phyloP scores from a whole-genome alignment of 345 rosid species.

The Gossypium longicalyx region DNA sequence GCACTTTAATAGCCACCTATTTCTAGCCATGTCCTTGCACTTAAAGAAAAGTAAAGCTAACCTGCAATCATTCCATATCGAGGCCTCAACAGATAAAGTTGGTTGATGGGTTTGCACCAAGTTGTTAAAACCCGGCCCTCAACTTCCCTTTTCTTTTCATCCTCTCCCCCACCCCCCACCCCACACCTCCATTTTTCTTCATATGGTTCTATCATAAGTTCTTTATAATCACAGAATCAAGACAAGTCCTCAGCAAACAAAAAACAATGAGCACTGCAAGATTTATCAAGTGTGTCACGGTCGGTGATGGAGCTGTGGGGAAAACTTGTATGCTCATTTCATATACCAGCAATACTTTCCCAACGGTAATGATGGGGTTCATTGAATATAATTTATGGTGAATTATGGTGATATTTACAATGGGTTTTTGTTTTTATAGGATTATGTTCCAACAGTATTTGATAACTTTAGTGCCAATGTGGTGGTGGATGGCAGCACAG shows the following conservation, averaged over 20 bases:
- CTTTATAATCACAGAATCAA: conserved; percentile 5
- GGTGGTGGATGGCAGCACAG: conserved; percentile 56
- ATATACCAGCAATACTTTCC: conserved; percentile 74
- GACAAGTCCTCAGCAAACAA: not conserved
- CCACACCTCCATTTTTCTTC: not conserved
- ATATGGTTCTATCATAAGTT: not conserved
- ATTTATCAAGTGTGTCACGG: conserved; percentile 77
- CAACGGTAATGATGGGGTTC: conserved; percentile 38
- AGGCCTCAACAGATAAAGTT: conserved; percentile 10
- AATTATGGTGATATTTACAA: too few species aligned
- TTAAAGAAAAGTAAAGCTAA: conserved; percentile 34
- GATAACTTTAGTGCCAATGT: conserved; percentile 70
- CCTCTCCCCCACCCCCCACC: conserved; percentile 12
- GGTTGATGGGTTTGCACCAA: conserved; percentile 20
- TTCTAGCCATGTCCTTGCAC: conserved; percentile 36
- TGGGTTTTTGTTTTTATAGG: conserved; percentile 21
- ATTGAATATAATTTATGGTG: not conserved
- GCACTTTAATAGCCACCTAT: conserved; percentile 19
- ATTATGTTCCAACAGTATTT: conserved; percentile 61
- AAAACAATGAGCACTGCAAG: conserved; percentile 59
- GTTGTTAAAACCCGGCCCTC: conserved; percentile 20
- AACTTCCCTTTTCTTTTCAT: not conserved
- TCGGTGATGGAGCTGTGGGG: conserved; percentile 85
- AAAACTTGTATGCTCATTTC: conserved; percentile 85
- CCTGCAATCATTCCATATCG: conserved; percentile 27